Base-by-base conservation (phyloP, 352 stramenopile species). In the Phytopythium sindhum region DNA sequence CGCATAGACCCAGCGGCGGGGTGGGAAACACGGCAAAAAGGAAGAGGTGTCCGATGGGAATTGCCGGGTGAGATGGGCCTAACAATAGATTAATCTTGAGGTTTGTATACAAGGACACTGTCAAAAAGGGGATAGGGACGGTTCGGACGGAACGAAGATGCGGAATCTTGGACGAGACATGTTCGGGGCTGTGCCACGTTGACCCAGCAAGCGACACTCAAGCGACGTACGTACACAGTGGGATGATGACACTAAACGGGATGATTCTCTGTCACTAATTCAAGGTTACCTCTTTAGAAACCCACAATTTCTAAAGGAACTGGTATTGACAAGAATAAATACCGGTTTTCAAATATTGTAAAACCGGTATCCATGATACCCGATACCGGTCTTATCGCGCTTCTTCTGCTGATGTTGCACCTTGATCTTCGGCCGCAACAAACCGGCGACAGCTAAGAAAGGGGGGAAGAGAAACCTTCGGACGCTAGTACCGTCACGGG, bases 21-120 rank as follows among this genome's bases (percentile, higher is more conserved):
- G 10, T 0, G n/a, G n/a, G 39, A 45, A 50, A 50, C 44, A 50
- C 44, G 44, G 21, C 19, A 23, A 50, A 50, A 26, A 15, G 21
- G 44, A 28, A n/a, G 2, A 2, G 1, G 21, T 50, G 44, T 50
- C 44, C 44, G 44, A 9, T 17, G 19, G 11, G 21, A 14, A 28
- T 26, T 50, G 44, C 28, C 44, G 44, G 44, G 21, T 50, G 44
- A 50, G 44, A 50, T 50, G 44, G 44, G n/a, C 44, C n/a, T 47
- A 23, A 47, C 21, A 17, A 24, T 47, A 23, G 41, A 17, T 28
- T 28, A 2, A n/a, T n/a, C n/a, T n/a, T n/a, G n/a, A n/a, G n/a
- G n/a, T 14, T 19, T 14, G n/a, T 11, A 28, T 50, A 2, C 23
- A 23, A 17, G 8, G 11, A 15, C 23, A 12, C 8, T 45, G 39